Evolutionary conservation across 225 moss, liverwort and hornwort species (phyloP), one percentile per base, ranked within the genome.

Genomic region (Pleurozium schreberi): DNA sequence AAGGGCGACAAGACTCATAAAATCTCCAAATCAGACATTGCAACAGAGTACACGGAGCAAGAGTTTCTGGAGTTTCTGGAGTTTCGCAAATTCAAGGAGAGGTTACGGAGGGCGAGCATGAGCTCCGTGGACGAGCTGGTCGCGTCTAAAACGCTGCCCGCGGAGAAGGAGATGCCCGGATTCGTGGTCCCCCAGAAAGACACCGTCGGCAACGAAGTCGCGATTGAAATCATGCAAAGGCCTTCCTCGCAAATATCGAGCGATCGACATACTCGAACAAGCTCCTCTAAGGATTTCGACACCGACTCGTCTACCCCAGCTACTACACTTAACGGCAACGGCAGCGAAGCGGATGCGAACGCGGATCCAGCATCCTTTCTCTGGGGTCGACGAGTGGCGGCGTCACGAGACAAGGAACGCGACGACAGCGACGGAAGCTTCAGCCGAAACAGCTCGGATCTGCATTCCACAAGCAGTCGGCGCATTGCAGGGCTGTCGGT

Each of bases 31-130:
- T 89, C 68, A 12, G 88, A 88, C 65, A 28, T 88, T 27, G 36
- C 75, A 42, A 66, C 36, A 3, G 82, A 86, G 59, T 85, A 71
- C 62, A 27, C 83, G 17, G 92, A 93, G 61, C 64, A 84, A 33
- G 93, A 93, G 20, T 93, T 84, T 38, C 38, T 59, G 52, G 92
- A 93, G 84, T 93, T 88, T 52, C 87, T 93, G 38, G 92, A 93
- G 84, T 93, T 93, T 61, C 90, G 73, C 84, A 85, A 87, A 64
- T 92, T 81, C 78, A 93, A 91, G 85, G 89, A 90, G 74, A 69
- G 74, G 80, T 7, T 91, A 73, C 85, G 79, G 38, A 88, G 86
- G 40, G 60, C 59, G 57, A 91, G 87, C 84, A 9, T 80, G 5
- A 43, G 74, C 42, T 71, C 73, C 2, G 57, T 80, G 34, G 81